Base-by-base conservation (phyloP, 345 rosid genomes). In the Hevea brasiliensis region DNA sequence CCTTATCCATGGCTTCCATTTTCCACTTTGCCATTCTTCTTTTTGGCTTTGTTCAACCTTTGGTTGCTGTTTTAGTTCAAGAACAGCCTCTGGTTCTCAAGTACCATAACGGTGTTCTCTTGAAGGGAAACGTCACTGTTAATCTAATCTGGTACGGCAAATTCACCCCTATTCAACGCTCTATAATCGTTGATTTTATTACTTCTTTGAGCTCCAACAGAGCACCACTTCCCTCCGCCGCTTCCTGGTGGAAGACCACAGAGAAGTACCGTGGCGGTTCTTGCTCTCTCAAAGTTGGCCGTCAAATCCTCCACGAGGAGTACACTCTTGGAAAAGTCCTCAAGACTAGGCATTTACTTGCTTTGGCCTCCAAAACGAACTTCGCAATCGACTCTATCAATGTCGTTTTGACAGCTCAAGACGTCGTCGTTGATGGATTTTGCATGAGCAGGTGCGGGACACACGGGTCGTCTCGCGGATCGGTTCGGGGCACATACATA, bases 141-240 rank as follows among this genome's bases (percentile, higher is more conserved):
- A 86, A 87, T 78, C 83, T 94, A n/a, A 75, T 94, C 10, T 94
- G 98, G 98, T 94, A 94, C 85, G 98, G 97, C 0, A 74, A 76
- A 48, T 92, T 94, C 83, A 77, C 87, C 0, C 85, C 95, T 0
- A 54, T 72, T 79, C 97, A 92, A 65, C 91, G 95, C 7, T 77
- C 98, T 32, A 68, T 94, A 56, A 79, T 94, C 81, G 87, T 86
- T 18, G 97, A 92, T 66, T 92, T 92, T 86, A 63, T 94, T 81
- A 81, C 77, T 74, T 93, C 97, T 4, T 71, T 93, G 18, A 82
- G 35, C 77, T 71, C 80, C 18, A 3, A 47, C 53, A 4, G 67
- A 17, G 37, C 79, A 23, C 79, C 80, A 0, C 70, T 8, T 6
- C 95, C 93, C 12, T 86, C 98, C 55, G 73, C 85, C 7, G 75